Evolutionary conservation across 306 rosid genomes (phyloP).

Genomic region (Luffa acutangula): DNA sequence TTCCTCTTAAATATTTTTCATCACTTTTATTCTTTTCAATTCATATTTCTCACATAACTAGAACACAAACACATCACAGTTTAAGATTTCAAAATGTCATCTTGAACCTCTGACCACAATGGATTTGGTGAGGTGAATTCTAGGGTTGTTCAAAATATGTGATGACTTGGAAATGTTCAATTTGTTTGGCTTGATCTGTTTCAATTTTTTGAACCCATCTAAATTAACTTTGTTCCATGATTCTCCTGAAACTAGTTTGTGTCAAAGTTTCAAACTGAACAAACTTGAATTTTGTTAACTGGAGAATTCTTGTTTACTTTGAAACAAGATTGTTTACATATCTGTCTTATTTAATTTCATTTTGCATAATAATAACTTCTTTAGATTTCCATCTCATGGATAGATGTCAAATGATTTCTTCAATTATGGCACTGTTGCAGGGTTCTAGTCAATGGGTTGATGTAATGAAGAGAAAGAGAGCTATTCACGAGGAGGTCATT

Average conservation of each 20-base stretch:
- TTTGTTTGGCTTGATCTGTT: background rate
- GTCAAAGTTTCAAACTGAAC: background rate
- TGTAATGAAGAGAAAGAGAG: constrained; percentile 94
- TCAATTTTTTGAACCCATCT: background rate
- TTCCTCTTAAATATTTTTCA: background rate
- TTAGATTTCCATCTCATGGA: background rate
- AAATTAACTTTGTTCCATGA: background rate
- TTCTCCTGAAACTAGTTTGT: background rate
- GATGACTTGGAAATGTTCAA: background rate
- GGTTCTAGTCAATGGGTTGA: constrained; percentile 76
- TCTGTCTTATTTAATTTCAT: background rate
- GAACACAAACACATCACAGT: background rate
- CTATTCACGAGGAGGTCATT: constrained; percentile 64
- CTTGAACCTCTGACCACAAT: background rate
- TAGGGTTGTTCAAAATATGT: background rate
- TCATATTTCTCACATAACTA: background rate
- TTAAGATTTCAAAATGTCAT: background rate
- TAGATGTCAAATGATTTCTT: constrained; percentile 6
- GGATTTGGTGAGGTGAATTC: background rate
- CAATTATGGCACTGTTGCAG: constrained; percentile 30
- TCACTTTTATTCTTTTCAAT: background rate
- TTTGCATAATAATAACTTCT: background rate
- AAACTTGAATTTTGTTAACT: background rate
- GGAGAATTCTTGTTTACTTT: background rate
- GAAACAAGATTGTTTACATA: background rate